phyloP scores from a whole-genome alignment of 2,329 filamentous ascomycete species.

The Trichoderma endophyticum region DNA sequence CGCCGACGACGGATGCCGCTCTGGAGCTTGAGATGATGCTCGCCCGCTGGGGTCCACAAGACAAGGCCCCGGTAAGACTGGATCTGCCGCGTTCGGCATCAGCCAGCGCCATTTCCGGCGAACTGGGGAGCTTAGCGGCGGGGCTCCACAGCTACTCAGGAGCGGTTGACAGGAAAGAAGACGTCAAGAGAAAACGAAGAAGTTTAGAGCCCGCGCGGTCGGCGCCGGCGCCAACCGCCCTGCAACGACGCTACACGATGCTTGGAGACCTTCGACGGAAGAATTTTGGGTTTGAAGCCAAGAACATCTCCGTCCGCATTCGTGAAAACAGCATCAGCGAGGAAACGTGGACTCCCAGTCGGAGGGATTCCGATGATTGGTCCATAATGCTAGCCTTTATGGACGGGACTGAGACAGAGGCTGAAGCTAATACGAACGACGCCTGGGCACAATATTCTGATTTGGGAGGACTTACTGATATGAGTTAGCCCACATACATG shows the following conservation, averaged over 20 bases:
- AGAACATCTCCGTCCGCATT: constrained; percentile 19
- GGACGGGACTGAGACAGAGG: constrained; percentile 24
- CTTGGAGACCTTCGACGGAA: constrained; percentile 27
- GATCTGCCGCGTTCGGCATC: constrained; percentile 25
- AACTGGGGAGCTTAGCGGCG: constrained; percentile 30
- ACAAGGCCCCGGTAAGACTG: constrained; percentile 22
- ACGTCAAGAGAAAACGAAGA: constrained; percentile 15
- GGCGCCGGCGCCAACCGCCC: constrained; percentile 15
- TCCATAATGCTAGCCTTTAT: constrained; percentile 37
- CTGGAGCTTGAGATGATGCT: constrained; percentile 24
- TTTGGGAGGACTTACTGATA: constrained; percentile 44
- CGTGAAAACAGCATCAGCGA: constrained; percentile 26
- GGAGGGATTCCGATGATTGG: constrained; percentile 35
- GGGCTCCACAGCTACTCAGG: constrained; percentile 29
- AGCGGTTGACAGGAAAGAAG: constrained; percentile 24
- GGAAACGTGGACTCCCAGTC: constrained; percentile 26
- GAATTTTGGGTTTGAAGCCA: constrained; percentile 21
- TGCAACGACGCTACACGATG: constrained; percentile 26
- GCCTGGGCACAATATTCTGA: constrained; percentile 48
- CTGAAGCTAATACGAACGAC: constrained; percentile 21
- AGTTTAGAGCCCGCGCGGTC: constrained; percentile 16
- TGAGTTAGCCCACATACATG: constrained; percentile 27
- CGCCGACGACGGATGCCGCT: constrained; percentile 19
- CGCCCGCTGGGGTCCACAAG: constrained; percentile 29
- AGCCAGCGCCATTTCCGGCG: constrained; percentile 26